Conservation (phyloP, 805 yeast genomes). For the Cephaloascus fragrans region DNA sequence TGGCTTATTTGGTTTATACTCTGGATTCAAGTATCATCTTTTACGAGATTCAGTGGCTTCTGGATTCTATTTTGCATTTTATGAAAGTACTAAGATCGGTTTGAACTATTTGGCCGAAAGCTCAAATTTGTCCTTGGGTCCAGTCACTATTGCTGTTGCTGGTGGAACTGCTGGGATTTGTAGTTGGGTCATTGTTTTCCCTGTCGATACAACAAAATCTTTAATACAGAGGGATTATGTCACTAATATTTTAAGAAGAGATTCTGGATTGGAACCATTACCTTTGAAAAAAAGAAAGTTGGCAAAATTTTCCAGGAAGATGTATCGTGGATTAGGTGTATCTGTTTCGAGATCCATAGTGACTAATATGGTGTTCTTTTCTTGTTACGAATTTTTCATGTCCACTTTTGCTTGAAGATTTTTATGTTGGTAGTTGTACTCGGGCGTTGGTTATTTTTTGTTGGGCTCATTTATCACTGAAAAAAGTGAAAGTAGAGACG, state of each 20-base stretch:
- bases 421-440: slow-evolving; percentile 3
- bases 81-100: slow-evolving; percentile 59
- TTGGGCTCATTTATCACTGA: not conserved
- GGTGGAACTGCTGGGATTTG: slow-evolving; percentile 77
- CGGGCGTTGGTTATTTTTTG: not conserved
- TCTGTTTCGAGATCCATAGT: slow-evolving; percentile 62
- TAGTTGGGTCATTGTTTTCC: slow-evolving; percentile 69
- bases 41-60: slow-evolving; percentile 62
- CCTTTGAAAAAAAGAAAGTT: slow-evolving; percentile 21
- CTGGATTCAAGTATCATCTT: slow-evolving; percentile 64
- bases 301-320: slow-evolving; percentile 31
- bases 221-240: slow-evolving; percentile 68
- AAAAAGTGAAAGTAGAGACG: no score
- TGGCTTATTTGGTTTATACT: slow-evolving; percentile 58
- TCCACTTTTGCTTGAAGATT: slow-evolving; percentile 29
- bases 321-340: slow-evolving; percentile 74
- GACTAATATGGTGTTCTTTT: slow-evolving; percentile 68
- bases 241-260: slow-evolving; percentile 47
- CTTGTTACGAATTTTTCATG: slow-evolving; percentile 63
- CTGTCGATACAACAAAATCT: slow-evolving; percentile 74
- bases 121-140: slow-evolving; percentile 16
- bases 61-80: slow-evolving; percentile 64
- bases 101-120: slow-evolving; percentile 19
- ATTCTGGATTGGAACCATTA: slow-evolving; percentile 34
- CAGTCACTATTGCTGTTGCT: slow-evolving; percentile 47